Percentiles rank a stretch among this genome's conserved stretches.
Conservation (phyloP, 2,329 filamentous ascomycete genomes). For the Penicillium sp. region DNA sequence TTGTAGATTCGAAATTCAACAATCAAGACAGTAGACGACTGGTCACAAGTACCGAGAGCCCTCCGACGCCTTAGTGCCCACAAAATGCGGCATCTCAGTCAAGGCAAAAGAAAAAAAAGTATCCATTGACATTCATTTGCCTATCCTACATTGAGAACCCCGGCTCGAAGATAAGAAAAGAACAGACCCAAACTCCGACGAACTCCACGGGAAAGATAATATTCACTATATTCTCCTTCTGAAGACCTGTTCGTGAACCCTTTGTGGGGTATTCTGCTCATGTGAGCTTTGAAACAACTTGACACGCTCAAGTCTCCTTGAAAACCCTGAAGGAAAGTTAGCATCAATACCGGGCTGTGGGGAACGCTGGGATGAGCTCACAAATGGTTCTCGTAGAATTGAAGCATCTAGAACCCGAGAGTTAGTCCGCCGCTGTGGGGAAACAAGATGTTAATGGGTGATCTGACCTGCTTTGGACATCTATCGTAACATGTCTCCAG, state of each 20-base stretch:
- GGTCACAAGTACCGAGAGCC: background rate
- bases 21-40: background rate
- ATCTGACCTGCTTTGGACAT: constrained; percentile 45
- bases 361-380: constrained; percentile 30
- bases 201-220: constrained; percentile 4
- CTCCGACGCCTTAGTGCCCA: background rate
- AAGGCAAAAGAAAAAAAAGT: background rate
- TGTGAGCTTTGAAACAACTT: background rate
- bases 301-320: constrained; percentile 30
- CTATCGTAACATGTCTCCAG: constrained; percentile 46
- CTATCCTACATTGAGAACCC: constrained; percentile 8
- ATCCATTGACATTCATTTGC: constrained; percentile 1
- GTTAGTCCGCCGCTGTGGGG: background rate
- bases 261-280: background rate
- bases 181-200: constrained; percentile 11
- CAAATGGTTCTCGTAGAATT: constrained; percentile 53
- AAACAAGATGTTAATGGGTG: background rate
- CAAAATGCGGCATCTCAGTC: background rate
- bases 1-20: background rate
- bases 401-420: constrained; percentile 43
- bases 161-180: background rate
- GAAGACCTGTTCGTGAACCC: background rate
- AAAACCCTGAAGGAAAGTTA: constrained; percentile 37
- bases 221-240: background rate
- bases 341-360: background rate